These are phyloP conservation scores for Coniophora puteana DNA, from an alignment of 1,284 basidiomycete genomes.

Conservation along the genomic window DNA sequence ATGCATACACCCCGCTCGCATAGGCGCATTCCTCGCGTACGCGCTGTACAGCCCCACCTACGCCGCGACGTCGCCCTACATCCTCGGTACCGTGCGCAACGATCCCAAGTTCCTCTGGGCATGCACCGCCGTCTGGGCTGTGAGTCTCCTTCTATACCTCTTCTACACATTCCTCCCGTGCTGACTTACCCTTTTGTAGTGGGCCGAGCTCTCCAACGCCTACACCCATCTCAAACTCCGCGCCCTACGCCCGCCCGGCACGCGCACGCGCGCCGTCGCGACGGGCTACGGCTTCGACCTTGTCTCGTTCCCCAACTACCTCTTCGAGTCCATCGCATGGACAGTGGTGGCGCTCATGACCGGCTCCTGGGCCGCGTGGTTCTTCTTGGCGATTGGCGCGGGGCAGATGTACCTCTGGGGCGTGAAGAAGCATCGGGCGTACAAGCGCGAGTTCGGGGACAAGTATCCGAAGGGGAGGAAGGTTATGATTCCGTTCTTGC, in stretches of 20 bases:
- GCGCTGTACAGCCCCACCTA: conserved; percentile 78
- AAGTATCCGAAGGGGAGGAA: conserved; percentile 77
- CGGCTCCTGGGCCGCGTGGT: conserved; percentile 66
- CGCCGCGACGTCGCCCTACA: conserved; percentile 53
- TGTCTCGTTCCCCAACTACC: conserved; percentile 93
- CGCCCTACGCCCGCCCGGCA: conserved; percentile 78
- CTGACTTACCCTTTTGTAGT: conserved; percentile 40
- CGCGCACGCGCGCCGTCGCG: conserved; percentile 81
- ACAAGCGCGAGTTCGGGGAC: conserved; percentile 92
- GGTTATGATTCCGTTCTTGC: conserved; percentile 75
- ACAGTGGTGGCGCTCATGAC: conserved; percentile 75
- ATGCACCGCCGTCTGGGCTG: conserved; percentile 71
- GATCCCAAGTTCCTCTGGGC: conserved; percentile 66
- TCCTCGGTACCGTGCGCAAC: conserved; percentile 68
- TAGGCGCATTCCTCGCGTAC: conserved; percentile 70
- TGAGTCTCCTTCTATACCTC: conserved; percentile 43
- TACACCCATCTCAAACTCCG: conserved; percentile 82
- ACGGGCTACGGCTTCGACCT: conserved; percentile 83
- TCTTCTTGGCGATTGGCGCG: conserved; percentile 70
- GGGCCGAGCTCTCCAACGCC: conserved; percentile 86
- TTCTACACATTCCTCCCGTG: not conserved
- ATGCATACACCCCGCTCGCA: conserved; percentile 1
- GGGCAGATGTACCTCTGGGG: conserved; percentile 90
- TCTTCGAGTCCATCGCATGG: conserved; percentile 88
- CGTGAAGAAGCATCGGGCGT: conserved; percentile 84